phyloP scores from a whole-genome alignment of 441 rosid genomes.

The Dalechampia spathulata region DNA sequence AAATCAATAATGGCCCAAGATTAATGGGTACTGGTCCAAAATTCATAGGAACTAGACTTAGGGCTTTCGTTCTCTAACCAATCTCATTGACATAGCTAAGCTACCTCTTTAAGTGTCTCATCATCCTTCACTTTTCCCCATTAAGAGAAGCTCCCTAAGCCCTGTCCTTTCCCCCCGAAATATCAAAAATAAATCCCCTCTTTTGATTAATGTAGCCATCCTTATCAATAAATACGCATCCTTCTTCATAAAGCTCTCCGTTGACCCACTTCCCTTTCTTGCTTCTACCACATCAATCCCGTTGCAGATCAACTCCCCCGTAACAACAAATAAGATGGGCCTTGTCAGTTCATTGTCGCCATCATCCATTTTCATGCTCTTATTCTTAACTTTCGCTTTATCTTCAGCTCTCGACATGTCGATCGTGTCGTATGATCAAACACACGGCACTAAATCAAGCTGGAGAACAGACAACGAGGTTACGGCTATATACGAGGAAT shows the following conservation, averaged over 20 bases:
- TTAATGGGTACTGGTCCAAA: no score
- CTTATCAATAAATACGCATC: no score
- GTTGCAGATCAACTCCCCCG: not conserved
- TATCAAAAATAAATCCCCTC: no score
- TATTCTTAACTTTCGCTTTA: slow-evolving; percentile 33
- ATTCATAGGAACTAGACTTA: no score
- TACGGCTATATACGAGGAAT: slow-evolving; percentile 55
- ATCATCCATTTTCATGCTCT: slow-evolving; percentile 21
- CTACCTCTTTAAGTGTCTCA: no score
- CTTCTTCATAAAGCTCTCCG: slow-evolving; percentile 13
- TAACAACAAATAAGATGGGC: slow-evolving; percentile 34
- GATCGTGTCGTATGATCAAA: slow-evolving; percentile 57
- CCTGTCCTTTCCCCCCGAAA: no score
- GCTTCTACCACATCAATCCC: not conserved
- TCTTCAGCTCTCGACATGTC: slow-evolving; percentile 74
- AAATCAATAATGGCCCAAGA: no score
- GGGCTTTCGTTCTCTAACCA: no score
- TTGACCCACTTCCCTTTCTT: slow-evolving; percentile 8
- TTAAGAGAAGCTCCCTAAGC: no score
- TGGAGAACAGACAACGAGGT: slow-evolving; percentile 68
- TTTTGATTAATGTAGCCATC: no score
- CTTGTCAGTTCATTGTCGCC: slow-evolving; percentile 12
- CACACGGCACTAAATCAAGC: slow-evolving; percentile 30
- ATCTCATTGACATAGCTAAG: no score
- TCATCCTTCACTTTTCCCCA: no score